Evolutionary conservation across 1,284 basidiomycete species (phyloP).

Genomic region (Heterobasidion irregulare): DNA sequence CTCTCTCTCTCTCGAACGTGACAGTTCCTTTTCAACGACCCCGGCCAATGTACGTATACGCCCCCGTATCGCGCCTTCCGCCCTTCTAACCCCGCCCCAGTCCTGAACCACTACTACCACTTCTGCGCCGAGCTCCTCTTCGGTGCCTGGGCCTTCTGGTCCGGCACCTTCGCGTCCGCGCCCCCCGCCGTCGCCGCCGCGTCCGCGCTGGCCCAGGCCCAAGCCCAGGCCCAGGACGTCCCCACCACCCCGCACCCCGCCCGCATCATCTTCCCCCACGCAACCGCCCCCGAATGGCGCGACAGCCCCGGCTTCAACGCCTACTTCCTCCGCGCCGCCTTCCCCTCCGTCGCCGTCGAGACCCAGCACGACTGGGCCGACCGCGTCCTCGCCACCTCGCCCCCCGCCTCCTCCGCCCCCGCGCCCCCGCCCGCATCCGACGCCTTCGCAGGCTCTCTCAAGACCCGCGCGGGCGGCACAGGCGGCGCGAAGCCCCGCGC

Average conservation of each 20-base stretch:
- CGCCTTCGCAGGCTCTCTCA: slow-evolving; percentile 10
- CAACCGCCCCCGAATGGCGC: slow-evolving; percentile 53
- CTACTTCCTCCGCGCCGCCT: slow-evolving; percentile 69
- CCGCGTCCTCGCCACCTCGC: slow-evolving; percentile 30
- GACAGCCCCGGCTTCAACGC: slow-evolving; percentile 67
- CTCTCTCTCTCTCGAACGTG: background rate
- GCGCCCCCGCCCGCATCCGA: background rate
- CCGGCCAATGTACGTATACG: slow-evolving; percentile 37
- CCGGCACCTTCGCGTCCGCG: slow-evolving; percentile 33
- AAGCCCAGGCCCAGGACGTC: slow-evolving; percentile 4
- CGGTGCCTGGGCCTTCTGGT: slow-evolving; percentile 67
- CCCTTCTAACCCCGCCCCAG: slow-evolving; percentile 15
- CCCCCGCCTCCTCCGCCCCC: background rate
- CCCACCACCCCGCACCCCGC: slow-evolving; percentile 38
- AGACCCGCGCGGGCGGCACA: slow-evolving; percentile 11
- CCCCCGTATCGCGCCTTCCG: background rate
- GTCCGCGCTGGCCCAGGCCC: background rate
- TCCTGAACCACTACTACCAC: slow-evolving; percentile 79
- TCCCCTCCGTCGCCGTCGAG: slow-evolving; percentile 66
- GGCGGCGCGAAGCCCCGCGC: slow-evolving; percentile 19
- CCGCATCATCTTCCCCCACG: slow-evolving; percentile 63
- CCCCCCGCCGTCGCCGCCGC: slow-evolving; percentile 8
- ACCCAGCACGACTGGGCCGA: slow-evolving; percentile 65
- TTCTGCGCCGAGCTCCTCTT: slow-evolving; percentile 73
- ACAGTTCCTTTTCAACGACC: slow-evolving; percentile 47